Base-by-base conservation (phyloP, 768 basidiomycete genomes). In the Termitomyces sp. region DNA sequence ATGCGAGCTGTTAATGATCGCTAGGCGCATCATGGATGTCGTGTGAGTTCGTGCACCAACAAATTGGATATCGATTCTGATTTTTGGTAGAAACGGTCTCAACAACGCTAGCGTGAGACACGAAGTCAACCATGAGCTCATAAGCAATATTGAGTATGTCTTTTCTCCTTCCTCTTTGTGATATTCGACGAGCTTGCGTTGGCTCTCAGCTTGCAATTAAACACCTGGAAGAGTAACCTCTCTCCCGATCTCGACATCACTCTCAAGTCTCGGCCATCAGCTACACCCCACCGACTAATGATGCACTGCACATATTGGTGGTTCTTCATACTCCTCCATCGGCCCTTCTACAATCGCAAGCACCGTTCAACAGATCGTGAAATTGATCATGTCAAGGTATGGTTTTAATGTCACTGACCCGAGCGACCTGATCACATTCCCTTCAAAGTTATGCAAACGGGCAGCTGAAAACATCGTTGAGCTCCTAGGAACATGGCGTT, bases 261-360 rank as follows among this genome's bases (percentile, higher is more conserved):
- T 0, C 71, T 75, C 51, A 76, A 79, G 40, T 80, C 75, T 35
- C 75, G 78, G 8, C 69, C 74, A 8, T 79, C 76, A 10, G 76
- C 82, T 12, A 78, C 79, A 0, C 82, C 83, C 0, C 83, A 85
- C 58, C 73, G 80, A 30, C 69, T 86, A 32, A 81, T 81, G 76
- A 72, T 85, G 59, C 83, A 86, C 61, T 71, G 81, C 32, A 73
- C 78, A 10, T 84, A 82, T 66, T 81, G 82, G 77, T 85, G 83
- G 80, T 69, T 80, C 18, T 78, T 81, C 61, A 83, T 87, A 36
- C 76, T 87, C 18, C 77, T 87, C 0, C 83, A 86, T 60, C 76
- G 85, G 3, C 84, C 84, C 0, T 83, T 73, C 74, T 83, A 75
- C 68, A 78, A 70, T 61, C 79, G 72, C 61, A 71, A 74, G 65